A percentile compares a stretch with the other conserved stretches of the same genome.
These are phyloP conservation scores for Globisporangium carolinianum DNA, from an alignment of 352 stramenopile genomes.

Conservation along the genomic window DNA sequence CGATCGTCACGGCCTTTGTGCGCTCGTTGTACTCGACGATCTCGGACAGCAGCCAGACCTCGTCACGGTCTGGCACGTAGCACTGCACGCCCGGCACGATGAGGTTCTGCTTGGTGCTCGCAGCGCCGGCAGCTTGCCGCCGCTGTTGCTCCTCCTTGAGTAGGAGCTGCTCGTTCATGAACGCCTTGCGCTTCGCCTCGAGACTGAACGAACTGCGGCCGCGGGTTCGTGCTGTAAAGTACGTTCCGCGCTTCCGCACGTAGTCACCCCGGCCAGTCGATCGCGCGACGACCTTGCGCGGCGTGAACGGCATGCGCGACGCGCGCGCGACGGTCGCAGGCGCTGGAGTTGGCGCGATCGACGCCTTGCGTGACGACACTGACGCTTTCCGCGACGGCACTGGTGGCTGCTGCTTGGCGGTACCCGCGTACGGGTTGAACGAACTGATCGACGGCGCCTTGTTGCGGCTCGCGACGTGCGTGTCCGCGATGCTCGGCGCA, in stretches of 20 bases:
- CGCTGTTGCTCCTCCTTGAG: conserved; percentile 78
- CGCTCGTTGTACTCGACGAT: conserved; percentile 82
- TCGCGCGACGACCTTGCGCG: conserved; percentile 40
- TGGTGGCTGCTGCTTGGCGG: conserved; percentile 2
- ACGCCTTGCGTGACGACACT: not conserved
- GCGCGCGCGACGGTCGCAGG: conserved; percentile 2
- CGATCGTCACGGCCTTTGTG: conserved; percentile 73
- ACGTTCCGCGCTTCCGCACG: conserved; percentile 72
- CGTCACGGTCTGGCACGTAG: conserved; percentile 84
- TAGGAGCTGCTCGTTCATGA: conserved; percentile 78
- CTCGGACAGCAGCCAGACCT: conserved; percentile 81
- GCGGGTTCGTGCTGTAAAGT: conserved; percentile 32
- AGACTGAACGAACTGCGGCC: conserved; percentile 58
- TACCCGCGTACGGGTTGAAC: conserved; percentile 21
- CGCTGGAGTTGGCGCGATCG: conserved; percentile 4
- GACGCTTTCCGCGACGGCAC: too few relatives aligned
- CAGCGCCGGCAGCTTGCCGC: conserved; percentile 46
- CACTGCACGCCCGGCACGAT: conserved; percentile 86
- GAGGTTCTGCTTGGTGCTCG: conserved; percentile 68
- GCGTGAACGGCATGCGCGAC: conserved; percentile 41
- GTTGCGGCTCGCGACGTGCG: conserved; percentile 5
- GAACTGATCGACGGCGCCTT: conserved; percentile 18
- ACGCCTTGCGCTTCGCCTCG: conserved; percentile 72
- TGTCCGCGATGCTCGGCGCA: conserved; percentile 21
- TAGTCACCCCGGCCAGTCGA: conserved; percentile 68